These are phyloP conservation scores for Solanum ahanhuiri DNA, from an alignment of 257 asterid genomes.

Conservation along the genomic window DNA sequence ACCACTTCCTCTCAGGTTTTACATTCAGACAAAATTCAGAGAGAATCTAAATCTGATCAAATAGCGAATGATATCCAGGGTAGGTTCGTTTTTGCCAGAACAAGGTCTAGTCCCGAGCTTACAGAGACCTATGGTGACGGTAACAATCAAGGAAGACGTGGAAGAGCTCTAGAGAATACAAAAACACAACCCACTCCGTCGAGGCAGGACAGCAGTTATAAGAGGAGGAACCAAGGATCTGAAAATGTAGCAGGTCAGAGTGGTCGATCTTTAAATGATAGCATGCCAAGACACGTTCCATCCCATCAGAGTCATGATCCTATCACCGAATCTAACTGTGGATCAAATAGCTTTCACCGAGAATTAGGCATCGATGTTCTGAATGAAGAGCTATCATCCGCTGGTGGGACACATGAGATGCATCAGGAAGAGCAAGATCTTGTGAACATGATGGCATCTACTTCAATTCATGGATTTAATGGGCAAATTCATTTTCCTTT, in stretches of 20 bases:
- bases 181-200: conserved; percentile 26
- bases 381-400: conserved; percentile 53
- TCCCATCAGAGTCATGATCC: conserved; percentile 40
- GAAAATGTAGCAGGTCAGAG: conserved; percentile 40
- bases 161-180: conserved; percentile 38
- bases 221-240: conserved; percentile 41
- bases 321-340: conserved; percentile 40
- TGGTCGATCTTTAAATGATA: conserved; percentile 36
- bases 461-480: conserved; percentile 67
- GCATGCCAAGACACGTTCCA: conserved; percentile 30
- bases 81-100: conserved; percentile 60
- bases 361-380: conserved; percentile 40
- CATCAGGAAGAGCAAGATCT: conserved; percentile 80
- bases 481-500: conserved; percentile 60
- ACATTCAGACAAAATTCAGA: conserved; percentile 37
- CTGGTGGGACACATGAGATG: conserved; percentile 45
- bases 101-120: conserved; percentile 89
- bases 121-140: conserved; percentile 54
- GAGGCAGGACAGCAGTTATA: conserved; percentile 31
- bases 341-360: conserved; percentile 31
- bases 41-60: conserved; percentile 44
- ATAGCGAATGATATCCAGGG: conserved; percentile 50
- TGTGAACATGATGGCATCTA: conserved; percentile 76
- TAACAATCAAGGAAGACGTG: conserved; percentile 26
- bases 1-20: conserved; percentile 26